These are phyloP conservation scores for Pyronema domesticum DNA, from an alignment of 495 filamentous ascomycete species.

Conservation along the genomic window DNA sequence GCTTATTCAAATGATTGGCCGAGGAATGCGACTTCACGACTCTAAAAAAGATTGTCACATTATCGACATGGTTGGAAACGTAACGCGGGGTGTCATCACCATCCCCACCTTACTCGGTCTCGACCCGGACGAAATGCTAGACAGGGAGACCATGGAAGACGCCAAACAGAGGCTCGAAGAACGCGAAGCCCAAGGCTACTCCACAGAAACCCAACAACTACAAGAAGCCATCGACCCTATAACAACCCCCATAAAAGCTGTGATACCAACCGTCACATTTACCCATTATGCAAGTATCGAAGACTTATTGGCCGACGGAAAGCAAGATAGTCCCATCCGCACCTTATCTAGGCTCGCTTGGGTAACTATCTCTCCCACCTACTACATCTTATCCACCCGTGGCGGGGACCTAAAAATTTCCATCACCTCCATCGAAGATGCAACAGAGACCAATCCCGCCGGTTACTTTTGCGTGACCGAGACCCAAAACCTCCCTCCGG, in stretches of 20 bases:
- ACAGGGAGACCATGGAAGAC: conserved; percentile 14
- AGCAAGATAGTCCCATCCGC: conserved; percentile 59
- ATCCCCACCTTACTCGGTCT: conserved; percentile 87
- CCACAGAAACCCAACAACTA: neutral
- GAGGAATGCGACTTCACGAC: conserved; percentile 66
- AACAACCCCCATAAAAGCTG: neutral
- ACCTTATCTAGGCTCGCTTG: conserved; percentile 54
- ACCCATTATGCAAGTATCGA: conserved; percentile 78
- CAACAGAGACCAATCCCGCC: neutral
- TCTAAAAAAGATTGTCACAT: conserved; percentile 82
- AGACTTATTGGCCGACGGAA: conserved; percentile 71
- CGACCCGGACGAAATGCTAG: conserved; percentile 62
- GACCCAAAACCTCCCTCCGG: conserved; percentile 25
- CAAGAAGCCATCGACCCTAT: no score
- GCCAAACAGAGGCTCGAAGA: neutral
- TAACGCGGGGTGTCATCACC: conserved; percentile 66
- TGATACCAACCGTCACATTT: conserved; percentile 38
- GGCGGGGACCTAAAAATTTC: neutral
- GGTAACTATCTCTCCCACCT: conserved; percentile 43
- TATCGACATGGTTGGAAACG: conserved; percentile 83
- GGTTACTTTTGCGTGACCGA: conserved; percentile 26
- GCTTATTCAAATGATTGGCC: conserved; percentile 92
- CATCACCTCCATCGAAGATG: neutral
- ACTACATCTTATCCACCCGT: neutral
- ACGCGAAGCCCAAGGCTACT: neutral